A percentile compares a stretch with the other conserved stretches of the same genome.
These are phyloP conservation scores for Leccinellum rugosiceps DNA, from an alignment of 768 basidiomycete species.

Conservation along the genomic window DNA sequence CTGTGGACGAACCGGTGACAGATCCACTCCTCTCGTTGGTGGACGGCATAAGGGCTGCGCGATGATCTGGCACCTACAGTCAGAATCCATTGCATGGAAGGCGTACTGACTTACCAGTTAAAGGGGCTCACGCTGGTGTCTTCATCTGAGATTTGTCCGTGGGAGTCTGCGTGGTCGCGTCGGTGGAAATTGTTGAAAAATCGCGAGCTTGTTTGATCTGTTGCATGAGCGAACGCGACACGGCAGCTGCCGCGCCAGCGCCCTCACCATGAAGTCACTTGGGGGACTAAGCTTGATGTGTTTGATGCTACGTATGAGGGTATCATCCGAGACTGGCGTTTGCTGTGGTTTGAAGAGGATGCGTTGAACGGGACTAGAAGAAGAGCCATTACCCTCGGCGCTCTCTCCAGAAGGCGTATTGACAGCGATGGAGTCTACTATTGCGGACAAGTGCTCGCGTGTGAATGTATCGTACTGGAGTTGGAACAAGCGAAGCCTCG, in stretches of 20 bases:
- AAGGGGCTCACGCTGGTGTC: neutral
- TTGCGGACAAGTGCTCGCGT: conserved; percentile 86
- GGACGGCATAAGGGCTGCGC: conserved; percentile 10
- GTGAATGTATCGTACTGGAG: conserved; percentile 97
- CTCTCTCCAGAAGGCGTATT: conserved; percentile 62
- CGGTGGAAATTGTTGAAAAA: conserved; percentile 72
- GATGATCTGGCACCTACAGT: conserved; percentile 11
- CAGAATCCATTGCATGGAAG: neutral
- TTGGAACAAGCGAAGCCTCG: conserved; percentile 83
- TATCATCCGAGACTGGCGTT: conserved; percentile 38
- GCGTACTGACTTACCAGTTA: conserved; percentile 15
- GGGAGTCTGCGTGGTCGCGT: too few species aligned
- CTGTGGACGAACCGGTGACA: conserved; percentile 26
- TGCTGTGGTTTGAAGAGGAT: conserved; percentile 49
- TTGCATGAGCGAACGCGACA: conserved; percentile 68
- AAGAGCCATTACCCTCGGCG: conserved; percentile 40
- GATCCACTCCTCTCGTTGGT: conserved; percentile 19
- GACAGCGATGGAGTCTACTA: conserved; percentile 93
- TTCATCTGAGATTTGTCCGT: conserved; percentile 11
- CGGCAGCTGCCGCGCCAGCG: conserved; percentile 42
- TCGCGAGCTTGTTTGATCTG: conserved; percentile 76
- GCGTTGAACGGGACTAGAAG: conserved; percentile 42
- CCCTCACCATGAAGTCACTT: conserved; percentile 55
- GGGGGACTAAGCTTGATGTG: conserved; percentile 75
- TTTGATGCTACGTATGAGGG: conserved; percentile 71